These are phyloP conservation scores for Paratinospora sagittata DNA, from an alignment of 164 flowering plant species.

Conservation along the genomic window DNA sequence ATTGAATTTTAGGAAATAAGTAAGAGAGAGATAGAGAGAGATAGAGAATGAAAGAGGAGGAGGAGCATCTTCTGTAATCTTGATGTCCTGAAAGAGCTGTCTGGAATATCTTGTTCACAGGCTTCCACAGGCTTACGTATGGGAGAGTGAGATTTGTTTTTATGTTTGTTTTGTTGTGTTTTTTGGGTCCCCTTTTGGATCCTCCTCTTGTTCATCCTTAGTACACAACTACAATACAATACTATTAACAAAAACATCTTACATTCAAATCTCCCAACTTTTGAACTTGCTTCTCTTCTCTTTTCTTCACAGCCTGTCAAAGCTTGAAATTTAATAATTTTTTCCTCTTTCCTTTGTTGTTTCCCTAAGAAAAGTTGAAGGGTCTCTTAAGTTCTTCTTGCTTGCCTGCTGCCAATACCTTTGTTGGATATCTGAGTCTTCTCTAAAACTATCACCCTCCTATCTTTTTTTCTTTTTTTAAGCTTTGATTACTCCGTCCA, in stretches of 20 bases:
- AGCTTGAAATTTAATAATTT: slow-evolving; percentile 37
- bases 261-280: slow-evolving; percentile 11
- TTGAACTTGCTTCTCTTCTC: slow-evolving; percentile 15
- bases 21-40: neutral
- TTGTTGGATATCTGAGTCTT: slow-evolving; percentile 24
- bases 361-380: slow-evolving; percentile 25
- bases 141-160: slow-evolving; percentile 31
- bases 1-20: slow-evolving; percentile 17
- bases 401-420: neutral
- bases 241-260: slow-evolving; percentile 9
- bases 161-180: slow-evolving; percentile 22
- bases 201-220: slow-evolving; percentile 4
- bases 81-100: slow-evolving; percentile 29
- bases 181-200: slow-evolving; percentile 22
- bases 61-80: slow-evolving; percentile 20
- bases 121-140: slow-evolving; percentile 28
- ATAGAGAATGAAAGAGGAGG: slow-evolving; percentile 9
- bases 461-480: no score
- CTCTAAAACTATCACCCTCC: slow-evolving; percentile 17
- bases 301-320: slow-evolving; percentile 49
- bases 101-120: slow-evolving; percentile 54
- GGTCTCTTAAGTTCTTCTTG: slow-evolving; percentile 7
- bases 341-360: slow-evolving; percentile 28
- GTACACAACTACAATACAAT: slow-evolving; percentile 13
- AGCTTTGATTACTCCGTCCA: slow-evolving; percentile 32